Conservation (phyloP, 2,329 filamentous ascomycete species). For the Apiospora kogelbergensis region DNA sequence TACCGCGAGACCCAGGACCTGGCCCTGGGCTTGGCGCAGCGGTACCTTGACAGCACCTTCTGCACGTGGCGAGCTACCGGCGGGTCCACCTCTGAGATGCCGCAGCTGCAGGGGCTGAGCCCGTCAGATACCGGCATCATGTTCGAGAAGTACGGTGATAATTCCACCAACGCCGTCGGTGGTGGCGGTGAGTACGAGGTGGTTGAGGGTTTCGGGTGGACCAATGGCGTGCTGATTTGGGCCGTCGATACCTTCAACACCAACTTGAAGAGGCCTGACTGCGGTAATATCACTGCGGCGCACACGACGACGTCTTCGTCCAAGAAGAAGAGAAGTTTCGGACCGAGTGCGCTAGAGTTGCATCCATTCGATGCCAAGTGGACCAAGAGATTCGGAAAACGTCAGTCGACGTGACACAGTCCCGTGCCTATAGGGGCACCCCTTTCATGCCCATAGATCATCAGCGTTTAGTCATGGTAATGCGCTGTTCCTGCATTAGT, state of each 20-base stretch:
- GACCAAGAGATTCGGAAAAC: slow-evolving; percentile 12
- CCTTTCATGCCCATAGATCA: background rate
- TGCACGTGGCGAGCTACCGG: slow-evolving; percentile 71
- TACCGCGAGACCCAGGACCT: slow-evolving; percentile 55
- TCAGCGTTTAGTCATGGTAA: background rate
- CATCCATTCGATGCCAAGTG: slow-evolving; percentile 13
- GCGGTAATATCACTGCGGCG: slow-evolving; percentile 46
- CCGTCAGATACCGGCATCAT: slow-evolving; percentile 55
- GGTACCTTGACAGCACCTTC: slow-evolving; percentile 66
- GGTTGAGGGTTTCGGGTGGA: slow-evolving; percentile 71
- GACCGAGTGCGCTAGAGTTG: slow-evolving; percentile 10
- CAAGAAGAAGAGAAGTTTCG: slow-evolving; percentile 4
- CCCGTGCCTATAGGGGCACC: background rate
- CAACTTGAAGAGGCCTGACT: slow-evolving; percentile 54
- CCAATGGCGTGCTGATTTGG: slow-evolving; percentile 69
- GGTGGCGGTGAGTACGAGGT: slow-evolving; percentile 69
- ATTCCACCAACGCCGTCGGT: slow-evolving; percentile 59
- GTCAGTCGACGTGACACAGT: background rate
- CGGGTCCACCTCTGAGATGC: slow-evolving; percentile 54
- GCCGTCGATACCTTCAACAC: slow-evolving; percentile 61
- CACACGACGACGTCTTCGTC: slow-evolving; percentile 29
- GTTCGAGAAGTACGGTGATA: slow-evolving; percentile 69
- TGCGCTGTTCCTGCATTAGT: background rate
- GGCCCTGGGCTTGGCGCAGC: slow-evolving; percentile 59
- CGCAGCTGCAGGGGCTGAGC: slow-evolving; percentile 47